A percentile compares a stretch with the other conserved stretches of the same genome.
These are phyloP conservation scores for Leccinum uliginosum DNA, from an alignment of 768 basidiomycete species.

Conservation along the genomic window DNA sequence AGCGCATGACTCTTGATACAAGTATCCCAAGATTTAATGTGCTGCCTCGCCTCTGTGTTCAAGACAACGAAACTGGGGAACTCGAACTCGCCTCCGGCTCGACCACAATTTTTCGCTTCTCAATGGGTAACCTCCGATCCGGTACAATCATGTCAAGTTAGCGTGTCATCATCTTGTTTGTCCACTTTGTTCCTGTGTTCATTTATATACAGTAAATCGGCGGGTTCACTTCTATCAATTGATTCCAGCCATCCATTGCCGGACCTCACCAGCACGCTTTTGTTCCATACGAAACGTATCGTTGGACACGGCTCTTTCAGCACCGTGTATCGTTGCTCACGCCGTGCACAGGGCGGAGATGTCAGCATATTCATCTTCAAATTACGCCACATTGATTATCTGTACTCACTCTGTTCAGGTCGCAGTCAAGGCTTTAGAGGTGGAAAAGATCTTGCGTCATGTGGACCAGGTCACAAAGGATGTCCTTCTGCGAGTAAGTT, in stretches of 20 bases:
- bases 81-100: not conserved
- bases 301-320: not conserved
- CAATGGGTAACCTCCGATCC: not conserved
- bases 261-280: conserved; percentile 2
- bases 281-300: not conserved
- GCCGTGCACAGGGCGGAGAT: not conserved
- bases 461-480: no score
- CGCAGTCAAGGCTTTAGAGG: not conserved
- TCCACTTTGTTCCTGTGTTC: not conserved
- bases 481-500: not conserved
- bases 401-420: not conserved
- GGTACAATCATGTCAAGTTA: not conserved
- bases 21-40: no score
- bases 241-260: not conserved
- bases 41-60: not conserved
- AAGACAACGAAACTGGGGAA: not conserved
- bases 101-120: not conserved
- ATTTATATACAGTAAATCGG: not conserved
- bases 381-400: not conserved
- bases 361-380: not conserved
- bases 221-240: not conserved
- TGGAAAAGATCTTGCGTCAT: not conserved
- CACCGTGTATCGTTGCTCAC: not conserved
- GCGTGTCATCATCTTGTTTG: not conserved
- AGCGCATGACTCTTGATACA: not conserved